Conservation (phyloP, 2,329 filamentous ascomycete species). For the Scedosporium apiospermum region DNA sequence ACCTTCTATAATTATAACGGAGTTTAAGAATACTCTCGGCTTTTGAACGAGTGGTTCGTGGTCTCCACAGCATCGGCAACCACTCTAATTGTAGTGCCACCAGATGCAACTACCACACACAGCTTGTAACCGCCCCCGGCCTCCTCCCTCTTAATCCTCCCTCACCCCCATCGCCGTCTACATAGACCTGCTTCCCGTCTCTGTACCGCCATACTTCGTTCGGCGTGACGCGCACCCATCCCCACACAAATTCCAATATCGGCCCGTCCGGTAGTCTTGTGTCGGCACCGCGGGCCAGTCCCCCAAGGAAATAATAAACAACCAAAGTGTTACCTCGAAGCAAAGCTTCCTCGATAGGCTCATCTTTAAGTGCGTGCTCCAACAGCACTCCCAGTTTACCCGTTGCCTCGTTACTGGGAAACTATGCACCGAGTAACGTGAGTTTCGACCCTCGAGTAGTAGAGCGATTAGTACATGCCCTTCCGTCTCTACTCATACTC, state of each 20-base stretch:
- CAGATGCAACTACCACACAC: background rate
- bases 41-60: background rate
- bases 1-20: background rate
- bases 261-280: constrained; percentile 2
- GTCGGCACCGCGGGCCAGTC: background rate
- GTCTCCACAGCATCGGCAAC: background rate
- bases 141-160: too few species aligned
- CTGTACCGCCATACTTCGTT: background rate
- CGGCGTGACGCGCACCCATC: background rate
- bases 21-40: background rate
- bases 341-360: background rate
- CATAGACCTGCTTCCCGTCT: background rate
- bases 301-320: background rate
- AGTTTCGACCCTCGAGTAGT: background rate
- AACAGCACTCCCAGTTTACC: background rate
- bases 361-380: background rate
- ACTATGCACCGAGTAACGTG: too few species aligned
- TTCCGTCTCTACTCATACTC: background rate
- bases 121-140: background rate
- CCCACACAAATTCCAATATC: constrained; percentile 6
- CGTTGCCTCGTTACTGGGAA: background rate
- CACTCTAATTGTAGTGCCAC: background rate
- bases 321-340: background rate
- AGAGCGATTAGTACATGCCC: background rate
- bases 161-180: background rate